These are phyloP conservation scores for Mesotaenium endlicherianum DNA, from an alignment of 139 green algal genomes.

Conservation along the genomic window DNA sequence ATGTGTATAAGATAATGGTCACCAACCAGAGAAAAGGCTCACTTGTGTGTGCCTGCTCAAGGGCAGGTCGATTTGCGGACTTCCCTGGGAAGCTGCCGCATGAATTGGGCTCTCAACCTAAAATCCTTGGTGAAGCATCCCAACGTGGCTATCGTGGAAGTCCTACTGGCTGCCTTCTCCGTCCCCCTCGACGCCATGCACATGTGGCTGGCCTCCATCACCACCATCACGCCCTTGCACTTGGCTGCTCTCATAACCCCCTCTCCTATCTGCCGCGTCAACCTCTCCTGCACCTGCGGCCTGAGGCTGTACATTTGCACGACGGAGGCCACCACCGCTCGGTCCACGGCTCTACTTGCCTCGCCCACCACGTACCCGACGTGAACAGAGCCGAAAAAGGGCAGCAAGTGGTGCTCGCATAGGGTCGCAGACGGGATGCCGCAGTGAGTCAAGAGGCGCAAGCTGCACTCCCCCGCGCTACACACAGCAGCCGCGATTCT, in stretches of 20 bases:
- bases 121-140: slow-evolving; percentile 28
- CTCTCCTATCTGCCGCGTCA: slow-evolving; percentile 82
- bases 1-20: too few relatives aligned
- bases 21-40: too few relatives aligned
- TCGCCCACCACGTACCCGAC: slow-evolving; percentile 23
- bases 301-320: slow-evolving; percentile 36
- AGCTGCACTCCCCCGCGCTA: too few relatives aligned
- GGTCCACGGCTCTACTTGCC: not conserved
- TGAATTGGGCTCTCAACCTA: slow-evolving; percentile 30
- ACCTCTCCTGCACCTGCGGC: slow-evolving; percentile 83
- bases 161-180: slow-evolving; percentile 63
- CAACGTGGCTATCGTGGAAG: slow-evolving; percentile 31
- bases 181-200: slow-evolving; percentile 96
- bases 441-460: too few relatives aligned
- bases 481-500: too few relatives aligned
- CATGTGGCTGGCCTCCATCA: slow-evolving; percentile 86
- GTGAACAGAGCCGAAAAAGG: slow-evolving; percentile 78
- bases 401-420: slow-evolving; percentile 98
- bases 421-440: slow-evolving; percentile 67
- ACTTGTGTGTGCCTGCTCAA: too few relatives aligned
- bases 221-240: slow-evolving; percentile 72
- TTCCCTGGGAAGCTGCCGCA: slow-evolving; percentile 17
- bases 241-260: not conserved
- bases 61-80: too few relatives aligned
- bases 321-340: slow-evolving; percentile 15